phyloP scores from a whole-genome alignment of 2,329 filamentous ascomycete genomes.

The Aspergillus bombycis region DNA sequence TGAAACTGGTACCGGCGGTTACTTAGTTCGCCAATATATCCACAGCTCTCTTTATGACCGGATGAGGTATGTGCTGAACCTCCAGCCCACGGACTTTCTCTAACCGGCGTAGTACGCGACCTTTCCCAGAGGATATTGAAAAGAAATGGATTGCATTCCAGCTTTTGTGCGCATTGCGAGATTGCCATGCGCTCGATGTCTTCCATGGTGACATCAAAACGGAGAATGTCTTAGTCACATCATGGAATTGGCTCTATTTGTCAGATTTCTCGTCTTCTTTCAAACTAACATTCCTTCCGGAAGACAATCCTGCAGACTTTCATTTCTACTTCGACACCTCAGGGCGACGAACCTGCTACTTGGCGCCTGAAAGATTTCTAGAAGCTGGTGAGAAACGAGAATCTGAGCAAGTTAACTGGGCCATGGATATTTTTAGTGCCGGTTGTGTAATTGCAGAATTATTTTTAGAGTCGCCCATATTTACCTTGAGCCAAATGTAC shows the following conservation, averaged over 20 bases:
- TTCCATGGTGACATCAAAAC: slow-evolving; percentile 99
- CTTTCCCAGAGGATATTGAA: slow-evolving; percentile 95
- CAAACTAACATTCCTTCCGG: slow-evolving; percentile 89
- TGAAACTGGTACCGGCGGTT: slow-evolving; percentile 89
- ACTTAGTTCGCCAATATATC: slow-evolving; percentile 90
- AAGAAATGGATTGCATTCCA: slow-evolving; percentile 99
- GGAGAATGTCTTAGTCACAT: slow-evolving; percentile 94
- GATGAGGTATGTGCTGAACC: slow-evolving; percentile 57
- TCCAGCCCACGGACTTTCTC: slow-evolving; percentile 8
- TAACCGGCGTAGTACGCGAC: slow-evolving; percentile 71
- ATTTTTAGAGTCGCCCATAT: slow-evolving; percentile 94
- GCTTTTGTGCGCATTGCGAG: slow-evolving; percentile 85
- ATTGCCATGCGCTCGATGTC: slow-evolving; percentile 85
- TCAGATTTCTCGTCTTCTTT: slow-evolving; percentile 97
- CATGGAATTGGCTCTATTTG: slow-evolving; percentile 98
- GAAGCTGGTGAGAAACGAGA: slow-evolving; percentile 68
- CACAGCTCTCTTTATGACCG: slow-evolving; percentile 98
- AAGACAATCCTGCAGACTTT: slow-evolving; percentile 96
- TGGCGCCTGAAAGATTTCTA: slow-evolving; percentile 91
- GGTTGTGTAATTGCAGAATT: slow-evolving; percentile 97
- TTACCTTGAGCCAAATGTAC: slow-evolving; percentile 93
- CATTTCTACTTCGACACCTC: slow-evolving; percentile 98
- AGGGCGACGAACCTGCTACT: slow-evolving; percentile 86
- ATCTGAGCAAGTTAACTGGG: slow-evolving; percentile 73
- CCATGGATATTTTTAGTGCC: slow-evolving; percentile 98